A percentile compares a stretch with the other conserved stretches of the same genome.
These are phyloP conservation scores for Gossypium turneri DNA, from an alignment of 345 rosid species.

Conservation along the genomic window DNA sequence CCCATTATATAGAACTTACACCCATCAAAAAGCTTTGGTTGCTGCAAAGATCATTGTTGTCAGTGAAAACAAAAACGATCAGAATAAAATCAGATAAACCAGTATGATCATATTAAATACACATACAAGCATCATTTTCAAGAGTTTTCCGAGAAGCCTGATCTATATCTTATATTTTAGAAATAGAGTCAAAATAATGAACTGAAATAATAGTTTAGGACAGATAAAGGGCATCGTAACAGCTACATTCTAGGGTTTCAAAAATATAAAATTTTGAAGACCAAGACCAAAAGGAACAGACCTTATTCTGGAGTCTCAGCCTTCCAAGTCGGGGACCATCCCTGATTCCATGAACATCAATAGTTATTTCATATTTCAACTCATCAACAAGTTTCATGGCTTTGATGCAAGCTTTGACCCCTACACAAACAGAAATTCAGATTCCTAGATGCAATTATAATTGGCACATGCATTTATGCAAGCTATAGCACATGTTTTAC, in stretches of 20 bases:
- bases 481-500: background rate
- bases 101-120: background rate
- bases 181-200: background rate
- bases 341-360: conserved; percentile 69
- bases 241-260: background rate
- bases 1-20: conserved; percentile 60
- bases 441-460: background rate
- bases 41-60: conserved; percentile 38
- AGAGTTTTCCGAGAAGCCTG: background rate
- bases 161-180: background rate
- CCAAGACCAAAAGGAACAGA: conserved; percentile 17
- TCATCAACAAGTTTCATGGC: conserved; percentile 49
- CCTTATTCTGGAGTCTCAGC: conserved; percentile 62
- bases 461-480: background rate
- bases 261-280: background rate
- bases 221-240: background rate
- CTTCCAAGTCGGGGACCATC: conserved; percentile 78
- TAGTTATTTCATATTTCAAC: conserved; percentile 59
- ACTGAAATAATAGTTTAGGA: background rate
- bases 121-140: conserved; percentile 1
- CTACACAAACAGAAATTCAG: conserved; percentile 31
- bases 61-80: background rate
- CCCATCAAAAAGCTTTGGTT: conserved; percentile 50
- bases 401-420: conserved; percentile 69
- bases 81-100: background rate